These are phyloP conservation scores for Phalaenopsis hybrid DNA, from an alignment of 116 monocot species.

Conservation along the genomic window DNA sequence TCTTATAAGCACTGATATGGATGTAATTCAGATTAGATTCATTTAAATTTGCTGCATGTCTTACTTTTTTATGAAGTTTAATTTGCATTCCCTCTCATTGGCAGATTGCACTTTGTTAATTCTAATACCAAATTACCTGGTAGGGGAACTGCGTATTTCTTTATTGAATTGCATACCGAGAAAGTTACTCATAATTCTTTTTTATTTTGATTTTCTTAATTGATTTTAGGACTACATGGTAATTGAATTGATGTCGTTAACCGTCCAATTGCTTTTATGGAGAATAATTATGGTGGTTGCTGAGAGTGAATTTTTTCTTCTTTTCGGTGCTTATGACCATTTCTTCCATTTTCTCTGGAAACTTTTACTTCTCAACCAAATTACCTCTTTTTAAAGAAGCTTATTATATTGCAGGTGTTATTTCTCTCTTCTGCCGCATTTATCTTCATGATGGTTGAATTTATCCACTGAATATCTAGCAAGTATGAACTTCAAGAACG, in stretches of 20 bases:
- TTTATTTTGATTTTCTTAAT: background rate
- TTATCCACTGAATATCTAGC: constrained; percentile 6
- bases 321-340: background rate
- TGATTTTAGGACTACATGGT: background rate
- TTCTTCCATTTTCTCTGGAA: background rate
- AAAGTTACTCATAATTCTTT: background rate
- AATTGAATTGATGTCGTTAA: background rate
- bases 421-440: background rate
- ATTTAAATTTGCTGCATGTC: background rate
- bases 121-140: background rate
- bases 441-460: background rate
- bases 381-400: background rate
- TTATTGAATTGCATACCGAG: background rate
- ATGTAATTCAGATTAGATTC: background rate
- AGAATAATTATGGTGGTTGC: background rate
- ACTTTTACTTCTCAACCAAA: background rate
- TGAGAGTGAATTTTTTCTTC: background rate
- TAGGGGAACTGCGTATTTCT: background rate
- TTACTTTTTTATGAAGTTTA: background rate
- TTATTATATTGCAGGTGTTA: constrained; percentile 1
- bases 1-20: background rate
- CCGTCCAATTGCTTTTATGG: background rate
- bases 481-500: constrained; percentile 18
- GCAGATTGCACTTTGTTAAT: background rate
- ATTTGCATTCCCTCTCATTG: background rate